Conservation (phyloP, 2,329 filamentous ascomycete species). For the Monascus ruber region DNA sequence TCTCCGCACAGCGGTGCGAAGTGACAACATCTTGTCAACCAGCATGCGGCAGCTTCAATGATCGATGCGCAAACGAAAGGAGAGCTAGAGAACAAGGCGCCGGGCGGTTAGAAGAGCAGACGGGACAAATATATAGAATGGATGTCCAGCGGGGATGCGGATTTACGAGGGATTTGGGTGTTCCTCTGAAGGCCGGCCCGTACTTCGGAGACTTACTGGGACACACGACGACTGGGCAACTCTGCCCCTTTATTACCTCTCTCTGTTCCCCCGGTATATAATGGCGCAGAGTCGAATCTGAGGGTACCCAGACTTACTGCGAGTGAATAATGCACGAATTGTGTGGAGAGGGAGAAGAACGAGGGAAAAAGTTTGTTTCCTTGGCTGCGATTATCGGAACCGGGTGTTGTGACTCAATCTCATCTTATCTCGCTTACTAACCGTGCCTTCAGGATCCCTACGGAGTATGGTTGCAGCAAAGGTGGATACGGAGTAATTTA, state of each 20-base stretch:
- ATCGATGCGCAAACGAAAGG: slow-evolving; percentile 1
- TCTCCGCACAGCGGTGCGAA: slow-evolving; percentile 35
- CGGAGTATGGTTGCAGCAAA: not conserved
- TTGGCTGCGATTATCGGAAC: slow-evolving; percentile 13
- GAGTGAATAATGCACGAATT: not conserved
- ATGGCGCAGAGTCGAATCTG: not conserved
- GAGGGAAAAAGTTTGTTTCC: slow-evolving; percentile 2
- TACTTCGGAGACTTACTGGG: not conserved
- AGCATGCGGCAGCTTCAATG: slow-evolving; percentile 31
- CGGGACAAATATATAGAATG: slow-evolving; percentile 1
- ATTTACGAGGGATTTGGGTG: slow-evolving; percentile 2
- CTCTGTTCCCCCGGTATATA: too few species aligned
- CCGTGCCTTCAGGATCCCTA: not conserved
- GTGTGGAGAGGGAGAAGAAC: slow-evolving; percentile 1
- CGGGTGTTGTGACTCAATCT: slow-evolving; percentile 1
- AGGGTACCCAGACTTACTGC: not conserved
- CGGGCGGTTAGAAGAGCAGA: slow-evolving; percentile 1
- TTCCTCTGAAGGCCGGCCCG: slow-evolving; percentile 1
- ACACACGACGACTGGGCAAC: too few species aligned
- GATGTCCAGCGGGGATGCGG: slow-evolving; percentile 5
- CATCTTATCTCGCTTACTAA: not conserved
- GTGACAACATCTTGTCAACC: slow-evolving; percentile 31
- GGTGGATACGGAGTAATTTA: not conserved
- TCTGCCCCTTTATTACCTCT: too few species aligned
- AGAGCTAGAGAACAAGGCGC: not conserved